Base-by-base conservation (phyloP, 2,329 filamentous ascomycete genomes). In the Huntiella savannae region DNA sequence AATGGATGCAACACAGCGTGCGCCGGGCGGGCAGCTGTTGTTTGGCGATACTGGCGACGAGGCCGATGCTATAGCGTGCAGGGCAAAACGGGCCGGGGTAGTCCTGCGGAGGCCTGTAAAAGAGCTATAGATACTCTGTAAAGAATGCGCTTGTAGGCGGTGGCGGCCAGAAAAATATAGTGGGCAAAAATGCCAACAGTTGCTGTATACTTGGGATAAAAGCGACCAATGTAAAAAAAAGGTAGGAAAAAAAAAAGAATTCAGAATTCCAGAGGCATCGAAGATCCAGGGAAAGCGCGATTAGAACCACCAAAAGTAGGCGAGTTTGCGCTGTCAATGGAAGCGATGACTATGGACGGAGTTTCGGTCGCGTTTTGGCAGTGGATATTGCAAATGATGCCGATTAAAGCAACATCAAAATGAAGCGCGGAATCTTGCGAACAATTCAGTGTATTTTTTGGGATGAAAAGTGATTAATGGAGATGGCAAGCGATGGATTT, bases 391-490 rank as follows among this genome's bases (percentile, higher is more conserved):
- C 34, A 19, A 36, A 45, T 38, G 38, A 17, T 38, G 16, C 39
- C 22, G 38, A 16, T 33, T 34, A 49, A 38, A 37, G 34, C 39
- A n/a, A 46, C 48, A 49, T 49, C 37, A 46, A 40, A 49, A 39
- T 42, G 32, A 49, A 49, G 48, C 48, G 48, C 48, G 35, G 38
- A 41, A 33, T 46, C n/a, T n/a, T 32, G 38, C 37, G 39, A 49
- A 45, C 19, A 13, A 43, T 51, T 55, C 51, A 44, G 39, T 54
- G 39, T 32, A 33, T 33, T 46, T 68, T 66, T 66, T 53, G 55
- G 55, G 58, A 56, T 57, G 53, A 59, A 56, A 52, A 50, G 53
- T 57, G 64, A 64, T 60, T 60, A 51, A 45, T 45, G 17, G 36
- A 28, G 37, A 37, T 22, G 48, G 48, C 32, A 43, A 44, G 48